Base-by-base conservation (phyloP, 148 eudicot genomes). In the Amaranthus hypochondriacus region DNA sequence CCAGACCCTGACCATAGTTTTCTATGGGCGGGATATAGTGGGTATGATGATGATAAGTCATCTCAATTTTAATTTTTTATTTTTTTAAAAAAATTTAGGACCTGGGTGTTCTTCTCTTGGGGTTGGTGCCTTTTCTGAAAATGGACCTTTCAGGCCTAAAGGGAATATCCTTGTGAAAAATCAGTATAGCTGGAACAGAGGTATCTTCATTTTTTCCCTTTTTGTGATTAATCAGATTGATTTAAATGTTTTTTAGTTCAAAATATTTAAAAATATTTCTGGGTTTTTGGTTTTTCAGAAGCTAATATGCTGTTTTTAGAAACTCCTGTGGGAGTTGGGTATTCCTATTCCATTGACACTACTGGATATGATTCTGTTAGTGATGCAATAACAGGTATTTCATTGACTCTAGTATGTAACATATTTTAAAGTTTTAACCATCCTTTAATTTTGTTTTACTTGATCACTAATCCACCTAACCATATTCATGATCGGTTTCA, bases 91-190 rank as follows among this genome's bases (percentile, higher is more conserved):
- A 28, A 0, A 28, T 81, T 49, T 83, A 95, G 99, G 99, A 69
- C 99, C 99, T 77, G 99, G 99, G 39, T 95, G 99, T 80, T 95
- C 99, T 70, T 95, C 99, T 60, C 77, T 95, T 79, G 99, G 99
- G 49, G 99, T 95, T 75, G 99, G 99, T 73, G 99, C 99, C 81
- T 95, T 95, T 80, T 95, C 99, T 76, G 99, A 95, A 66, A 92
- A 95, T 87, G 99, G 99, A 53, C 99, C 99, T 43, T 95, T 95
- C 80, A 90, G 91, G 57, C 99, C 99, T 39, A 89, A 81, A 83
- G 96, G 94, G 69, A 80, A 85, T 77, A 85, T 78, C 67, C 77
- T 95, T 57, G 81, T 87, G 56, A 86, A 79, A 80, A 95, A 95
- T 87, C 92, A 85, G 61, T 75, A 85, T 76, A 95, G 99, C 76